phyloP scores from a whole-genome alignment of 2,329 filamentous ascomycete species.

The Curvularia hawaiiensis region DNA sequence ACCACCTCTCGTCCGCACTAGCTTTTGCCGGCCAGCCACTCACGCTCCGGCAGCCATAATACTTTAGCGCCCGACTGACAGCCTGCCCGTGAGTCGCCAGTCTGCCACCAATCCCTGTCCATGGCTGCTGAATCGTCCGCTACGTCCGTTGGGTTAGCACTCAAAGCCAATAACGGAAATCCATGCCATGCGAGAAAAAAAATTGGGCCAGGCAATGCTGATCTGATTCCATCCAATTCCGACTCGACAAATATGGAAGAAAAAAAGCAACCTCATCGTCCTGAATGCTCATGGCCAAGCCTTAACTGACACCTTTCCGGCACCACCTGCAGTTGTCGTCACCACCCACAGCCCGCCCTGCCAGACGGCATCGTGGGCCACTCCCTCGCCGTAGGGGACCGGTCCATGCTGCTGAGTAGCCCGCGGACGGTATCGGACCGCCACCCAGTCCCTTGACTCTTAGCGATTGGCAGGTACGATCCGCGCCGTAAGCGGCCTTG shows the following conservation, averaged over 20 bases:
- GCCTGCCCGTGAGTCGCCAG: slow-evolving; percentile 40
- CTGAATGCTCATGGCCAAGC: not conserved
- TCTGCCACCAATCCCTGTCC: slow-evolving; percentile 34
- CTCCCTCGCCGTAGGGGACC: slow-evolving; percentile 31
- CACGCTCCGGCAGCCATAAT: slow-evolving; percentile 34
- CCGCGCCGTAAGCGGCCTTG: slow-evolving; percentile 41
- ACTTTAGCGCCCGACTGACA: slow-evolving; percentile 45
- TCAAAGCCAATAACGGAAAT: slow-evolving; percentile 35
- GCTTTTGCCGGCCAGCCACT: slow-evolving; percentile 45
- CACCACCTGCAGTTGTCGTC: slow-evolving; percentile 27
- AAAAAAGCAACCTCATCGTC: slow-evolving; percentile 29
- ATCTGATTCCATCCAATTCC: slow-evolving; percentile 47
- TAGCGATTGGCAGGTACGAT: slow-evolving; percentile 43
- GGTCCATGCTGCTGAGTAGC: slow-evolving; percentile 32
- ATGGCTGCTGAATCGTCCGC: slow-evolving; percentile 42
- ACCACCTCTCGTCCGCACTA: slow-evolving; percentile 34
- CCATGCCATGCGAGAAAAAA: slow-evolving; percentile 32
- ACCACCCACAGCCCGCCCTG: slow-evolving; percentile 27
- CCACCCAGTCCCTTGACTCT: slow-evolving; percentile 28
- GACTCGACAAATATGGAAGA: slow-evolving; percentile 28
- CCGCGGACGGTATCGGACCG: slow-evolving; percentile 38
- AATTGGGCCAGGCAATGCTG: slow-evolving; percentile 43
- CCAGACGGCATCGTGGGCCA: slow-evolving; percentile 20
- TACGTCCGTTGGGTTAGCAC: slow-evolving; percentile 33
- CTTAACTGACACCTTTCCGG: slow-evolving; percentile 41